Evolutionary conservation across 1,284 basidiomycete species (phyloP), one percentile per base, ranked within the genome.

Genomic region (Ganoderma lingzhi): DNA sequence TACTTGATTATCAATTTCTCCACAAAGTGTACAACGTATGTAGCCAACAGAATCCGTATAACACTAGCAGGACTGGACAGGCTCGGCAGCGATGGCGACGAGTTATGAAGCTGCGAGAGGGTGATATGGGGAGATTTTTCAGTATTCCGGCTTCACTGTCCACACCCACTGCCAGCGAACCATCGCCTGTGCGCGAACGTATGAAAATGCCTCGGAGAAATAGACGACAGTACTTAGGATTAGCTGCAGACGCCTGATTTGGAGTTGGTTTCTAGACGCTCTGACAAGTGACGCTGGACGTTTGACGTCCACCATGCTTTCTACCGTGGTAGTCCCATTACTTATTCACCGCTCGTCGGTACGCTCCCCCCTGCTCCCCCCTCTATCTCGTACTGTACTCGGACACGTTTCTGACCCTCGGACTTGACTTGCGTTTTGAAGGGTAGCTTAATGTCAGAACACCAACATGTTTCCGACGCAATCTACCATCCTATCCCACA

Each of bases 401-500:
- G 48, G 48, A 10, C n/a, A 51, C 12, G 9, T 14, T 53, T 35
- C 6, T 35, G 15, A 56, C 14, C 53, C 30, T 35, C 30, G 6
- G 15, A 30, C 51, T 15, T 56, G 12, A 32, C 53, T 8, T 9
- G 15, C 53, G 30, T 35, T 41, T 28, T 19, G 1, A 42, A 37
- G 23, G 14, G 19, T 32, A 28, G 28, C 17, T 17, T 42, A 2
- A 73, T 73, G 72, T 58, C 72, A 41, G 72, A 69, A 61, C 70
- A 68, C 12, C 69, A 68, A 30, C 70, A 69, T 63, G 64, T 66
- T 32, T 70, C 72, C 28, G 76, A 77, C 37, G 76, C 78, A 10
- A 67, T 74, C 28, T 80, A 80, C 63, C 76, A 77, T 59, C 73
- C 76, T 9, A 71, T 80, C 2, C 74, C 78, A 17, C 78, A 78